Base-by-base conservation (phyloP, 805 yeast species). In the Metschnikowia cubensis region DNA sequence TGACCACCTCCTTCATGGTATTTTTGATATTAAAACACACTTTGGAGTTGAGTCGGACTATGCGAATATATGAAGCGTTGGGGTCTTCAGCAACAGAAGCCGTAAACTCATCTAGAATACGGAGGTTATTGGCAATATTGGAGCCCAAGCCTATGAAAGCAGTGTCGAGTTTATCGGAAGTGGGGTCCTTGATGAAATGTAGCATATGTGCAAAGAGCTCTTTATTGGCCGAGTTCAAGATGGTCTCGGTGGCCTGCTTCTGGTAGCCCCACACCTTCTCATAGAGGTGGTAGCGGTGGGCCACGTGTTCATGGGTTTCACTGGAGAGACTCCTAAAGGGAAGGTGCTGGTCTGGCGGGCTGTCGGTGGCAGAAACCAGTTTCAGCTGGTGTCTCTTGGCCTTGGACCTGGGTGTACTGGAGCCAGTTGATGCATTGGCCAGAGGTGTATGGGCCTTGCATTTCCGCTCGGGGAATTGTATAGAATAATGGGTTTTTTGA, bases 71-170 rank as follows among this genome's bases (percentile, higher is more conserved):
- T 14, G 42, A 25, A 4, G 42, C 37, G 4, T 21, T 14, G 13
- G 42, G 34, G 29, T 56, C 53, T 17, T 50, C 53, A 6, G 35
- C 45, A 22, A 65, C 49, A 45, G 58, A 59, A 13, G 49, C 36
- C 20, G 63, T 59, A 47, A 73, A 67, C 41, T 71, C 75, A n/a
- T 68, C 60, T 22, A 73, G 55, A 11, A 71, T 67, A 21, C 76
- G 59, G 38, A 63, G 55, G 55, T 73, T 73, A 53, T 72, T 73
- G 34, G 76, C 75, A 10, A 68, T 68, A 54, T 73, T 72, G 14
- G 76, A 65, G 29, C 73, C 67, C 45, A 73, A 56, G 51, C 63
- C 70, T 17, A 73, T 58, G 48, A 66, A 70, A 2, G 71, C 76
- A 8, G 64, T 59, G 10, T 65, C 64, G 6, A 71, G 51, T 50